Conservation (phyloP, 2,329 filamentous ascomycete species). For the Phaeosphaeriaceae sp. region DNA sequence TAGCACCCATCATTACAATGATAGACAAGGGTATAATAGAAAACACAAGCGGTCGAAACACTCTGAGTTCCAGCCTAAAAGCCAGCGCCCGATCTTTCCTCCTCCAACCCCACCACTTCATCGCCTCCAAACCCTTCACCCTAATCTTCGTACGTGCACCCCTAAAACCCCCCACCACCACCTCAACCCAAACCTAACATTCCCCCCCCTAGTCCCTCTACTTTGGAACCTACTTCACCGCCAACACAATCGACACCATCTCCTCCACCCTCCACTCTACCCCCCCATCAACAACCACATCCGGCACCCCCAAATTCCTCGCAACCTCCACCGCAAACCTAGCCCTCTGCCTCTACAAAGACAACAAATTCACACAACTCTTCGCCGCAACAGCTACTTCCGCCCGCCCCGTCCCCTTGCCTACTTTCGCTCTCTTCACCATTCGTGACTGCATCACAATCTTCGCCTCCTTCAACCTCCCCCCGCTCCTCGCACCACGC, state of each 20-base stretch:
- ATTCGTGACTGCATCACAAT: conserved; percentile 86
- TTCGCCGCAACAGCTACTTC: conserved; percentile 67
- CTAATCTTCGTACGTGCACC: conserved; percentile 60
- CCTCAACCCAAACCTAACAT: neutral
- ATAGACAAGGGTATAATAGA: conserved; percentile 85
- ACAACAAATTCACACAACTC: conserved; percentile 81
- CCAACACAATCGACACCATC: conserved; percentile 84
- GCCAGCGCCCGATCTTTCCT: conserved; percentile 64
- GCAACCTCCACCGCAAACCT: conserved; percentile 84
- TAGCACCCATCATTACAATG: conserved; percentile 84
- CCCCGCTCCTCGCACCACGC: conserved; percentile 74
- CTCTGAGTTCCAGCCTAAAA: conserved; percentile 65
- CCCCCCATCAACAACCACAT: conserved; percentile 68
- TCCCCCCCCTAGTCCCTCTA: conserved; percentile 65
- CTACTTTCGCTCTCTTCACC: conserved; percentile 80
- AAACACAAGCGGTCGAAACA: conserved; percentile 73
- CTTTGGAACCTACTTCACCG: conserved; percentile 86
- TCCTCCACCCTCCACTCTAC: conserved; percentile 65
- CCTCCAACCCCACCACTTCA: conserved; percentile 64
- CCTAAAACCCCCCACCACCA: neutral
- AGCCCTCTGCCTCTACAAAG: conserved; percentile 86
- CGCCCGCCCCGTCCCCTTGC: conserved; percentile 64
- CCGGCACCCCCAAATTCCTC: conserved; percentile 80
- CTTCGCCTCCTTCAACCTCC: conserved; percentile 90
- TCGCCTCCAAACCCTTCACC: conserved; percentile 70